phyloP scores from a whole-genome alignment of 345 rosid species.

The Bruguiera gymnorhiza region DNA sequence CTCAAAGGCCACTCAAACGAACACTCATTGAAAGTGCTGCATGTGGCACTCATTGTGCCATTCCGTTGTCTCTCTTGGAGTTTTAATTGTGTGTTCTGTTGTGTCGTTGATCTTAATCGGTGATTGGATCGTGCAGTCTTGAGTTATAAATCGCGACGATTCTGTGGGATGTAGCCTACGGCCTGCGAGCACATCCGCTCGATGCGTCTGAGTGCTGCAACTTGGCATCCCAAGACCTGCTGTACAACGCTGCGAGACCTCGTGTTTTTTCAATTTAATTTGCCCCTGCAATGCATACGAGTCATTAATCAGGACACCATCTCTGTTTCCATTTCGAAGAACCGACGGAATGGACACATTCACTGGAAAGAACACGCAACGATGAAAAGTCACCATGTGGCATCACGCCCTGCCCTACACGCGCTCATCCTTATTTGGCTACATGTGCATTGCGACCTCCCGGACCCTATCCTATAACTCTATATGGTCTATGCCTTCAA shows the following conservation, averaged over 20 bases:
- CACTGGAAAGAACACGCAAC: not conserved
- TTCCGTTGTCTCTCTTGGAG: conserved; percentile 52
- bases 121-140: conserved; percentile 12
- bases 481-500: not conserved
- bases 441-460: not conserved
- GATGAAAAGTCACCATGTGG: not conserved
- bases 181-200: not conserved
- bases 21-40: conserved; percentile 35
- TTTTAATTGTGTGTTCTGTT: conserved; percentile 21
- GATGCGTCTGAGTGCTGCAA: conserved; percentile 1
- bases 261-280: too few species aligned
- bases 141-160: conserved; percentile 27
- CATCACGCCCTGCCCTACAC: conserved; percentile 8
- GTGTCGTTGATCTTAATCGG: not conserved
- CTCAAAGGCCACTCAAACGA: conserved; percentile 41
- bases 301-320: too few species aligned
- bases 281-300: too few species aligned
- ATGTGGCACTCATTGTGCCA: conserved; percentile 56
- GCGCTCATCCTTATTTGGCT: not conserved
- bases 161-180: not conserved
- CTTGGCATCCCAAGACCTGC: conserved; percentile 5
- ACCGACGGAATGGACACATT: not conserved
- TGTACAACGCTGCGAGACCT: not conserved
- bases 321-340: not conserved
- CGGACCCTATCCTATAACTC: conserved; percentile 18